Base-by-base conservation (phyloP, 2,329 filamentous ascomycete species). In the Penicillium sclerotigenum region DNA sequence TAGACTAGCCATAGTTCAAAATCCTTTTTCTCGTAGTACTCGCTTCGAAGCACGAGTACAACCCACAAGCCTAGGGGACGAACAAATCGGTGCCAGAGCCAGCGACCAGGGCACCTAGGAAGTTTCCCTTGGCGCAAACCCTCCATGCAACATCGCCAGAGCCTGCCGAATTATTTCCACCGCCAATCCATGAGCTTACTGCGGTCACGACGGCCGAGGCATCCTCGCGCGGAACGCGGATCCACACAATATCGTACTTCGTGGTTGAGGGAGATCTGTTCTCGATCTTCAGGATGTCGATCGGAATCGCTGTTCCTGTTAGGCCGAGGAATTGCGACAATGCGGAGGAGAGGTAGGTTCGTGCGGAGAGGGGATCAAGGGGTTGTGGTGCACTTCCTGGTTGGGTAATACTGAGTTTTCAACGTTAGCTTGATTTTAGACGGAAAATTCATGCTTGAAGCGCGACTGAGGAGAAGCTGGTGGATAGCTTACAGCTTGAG, bases 321-420 rank as follows among this genome's bases (percentile, higher is more conserved):
- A 79, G 56, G 1, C 79, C 79, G 42, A 80, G 74, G 62, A 77
- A 79, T 64, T 79, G 77, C 20, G 73, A 72, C 1, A 81, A 69
- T 1, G 78, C 78, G 40, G 77, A 69, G 46, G 71, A 73, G 47
- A 80, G 72, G 60, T 79, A 71, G 28, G 75, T 75, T 55, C 74
- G 73, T 24, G 75, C 71, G n/a, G 77, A 79, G 58, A 80, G 71
- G n/a, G 73, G 64, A 61, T 80, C 78, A 29, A 78, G 65, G 40
- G 68, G 60, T 45, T 65, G 61, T 18, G 55, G 34, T 43, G 67
- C 47, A 28, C 57, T 56, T 42, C 59, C 57, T 16, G 68, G 70
- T 41, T 72, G 69, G 22, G 67, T 58, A 31, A 72, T 60, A 52
- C 68, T 73, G 37, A 5, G n/a, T 9, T 41, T 47, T 31, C 13